Percentiles rank a stretch among this genome's conserved stretches.
These are phyloP conservation scores for Glycine latifolia DNA, from an alignment of 306 rosid species.

Conservation along the genomic window DNA sequence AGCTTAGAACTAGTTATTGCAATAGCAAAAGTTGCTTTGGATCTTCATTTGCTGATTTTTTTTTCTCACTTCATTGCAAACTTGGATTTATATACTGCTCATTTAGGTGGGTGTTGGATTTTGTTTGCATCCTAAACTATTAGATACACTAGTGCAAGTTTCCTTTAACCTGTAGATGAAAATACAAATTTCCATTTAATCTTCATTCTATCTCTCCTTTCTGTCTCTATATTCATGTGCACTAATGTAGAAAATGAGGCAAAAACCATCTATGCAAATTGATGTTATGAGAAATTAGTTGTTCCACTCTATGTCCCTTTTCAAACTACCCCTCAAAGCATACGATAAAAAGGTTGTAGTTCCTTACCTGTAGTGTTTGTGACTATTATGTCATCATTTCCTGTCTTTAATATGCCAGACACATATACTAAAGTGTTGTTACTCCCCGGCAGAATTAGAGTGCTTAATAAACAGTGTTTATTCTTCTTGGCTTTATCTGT, in stretches of 20 bases:
- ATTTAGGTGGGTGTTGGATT: background rate
- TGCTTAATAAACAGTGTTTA: background rate
- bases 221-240: background rate
- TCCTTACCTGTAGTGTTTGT: background rate
- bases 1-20: slow-evolving; percentile 30
- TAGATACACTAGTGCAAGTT: slow-evolving; percentile 5
- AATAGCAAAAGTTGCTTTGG: background rate
- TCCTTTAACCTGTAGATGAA: background rate
- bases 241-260: background rate
- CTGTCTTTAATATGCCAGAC: background rate
- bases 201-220: background rate
- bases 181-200: background rate
- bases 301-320: background rate
- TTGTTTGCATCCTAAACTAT: slow-evolving; percentile 13
- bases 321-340: background rate
- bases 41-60: slow-evolving; percentile 3
- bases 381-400: background rate
- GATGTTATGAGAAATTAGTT: slow-evolving; percentile 15
- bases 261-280: background rate
- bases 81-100: slow-evolving; percentile 9
- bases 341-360: background rate
- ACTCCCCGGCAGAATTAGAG: background rate
- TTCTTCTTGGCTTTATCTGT: background rate
- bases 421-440: background rate
- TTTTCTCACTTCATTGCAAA: background rate